Evolutionary conservation across 148 eudicot species (phyloP).

Genomic region (Suaeda aralocaspica): DNA sequence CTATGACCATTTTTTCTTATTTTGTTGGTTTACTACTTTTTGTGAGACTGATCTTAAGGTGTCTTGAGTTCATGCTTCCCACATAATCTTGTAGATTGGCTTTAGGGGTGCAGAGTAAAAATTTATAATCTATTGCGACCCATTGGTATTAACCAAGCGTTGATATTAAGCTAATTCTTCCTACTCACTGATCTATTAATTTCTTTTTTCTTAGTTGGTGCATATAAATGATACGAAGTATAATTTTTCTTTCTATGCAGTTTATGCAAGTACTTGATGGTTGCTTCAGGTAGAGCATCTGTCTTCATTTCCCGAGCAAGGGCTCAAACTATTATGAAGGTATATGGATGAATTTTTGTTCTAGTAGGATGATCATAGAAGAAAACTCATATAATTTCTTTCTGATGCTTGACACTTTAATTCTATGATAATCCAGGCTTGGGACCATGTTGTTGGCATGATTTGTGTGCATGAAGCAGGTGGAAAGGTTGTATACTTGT

Average conservation of each 20-base stretch:
- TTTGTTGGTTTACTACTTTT: too few relatives aligned
- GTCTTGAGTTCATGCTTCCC: neutral
- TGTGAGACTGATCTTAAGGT: too few relatives aligned
- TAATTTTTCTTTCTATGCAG: conserved; percentile 35
- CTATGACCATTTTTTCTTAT: neutral
- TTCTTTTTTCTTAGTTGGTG: neutral
- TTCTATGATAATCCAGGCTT: conserved; percentile 44
- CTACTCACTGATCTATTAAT: neutral
- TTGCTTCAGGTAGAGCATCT: conserved; percentile 84
- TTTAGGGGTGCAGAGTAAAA: neutral
- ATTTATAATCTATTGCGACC: neutral
- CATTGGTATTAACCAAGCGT: neutral
- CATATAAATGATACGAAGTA: neutral
- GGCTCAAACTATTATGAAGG: conserved; percentile 53
- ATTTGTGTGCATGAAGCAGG: conserved; percentile 96
- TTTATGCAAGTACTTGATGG: conserved; percentile 83
- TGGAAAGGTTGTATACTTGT: conserved; percentile 58
- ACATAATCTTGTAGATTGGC: neutral
- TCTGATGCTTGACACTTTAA: conserved; percentile 8
- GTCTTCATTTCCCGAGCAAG: conserved; percentile 58
- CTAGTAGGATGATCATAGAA: neutral
- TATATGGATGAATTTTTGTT: conserved; percentile 15
- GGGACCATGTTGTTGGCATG: conserved; percentile 96
- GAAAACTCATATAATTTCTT: neutral
- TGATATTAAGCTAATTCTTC: neutral